Conservation (phyloP, 345 rosid genomes). For the Populus tremula region DNA sequence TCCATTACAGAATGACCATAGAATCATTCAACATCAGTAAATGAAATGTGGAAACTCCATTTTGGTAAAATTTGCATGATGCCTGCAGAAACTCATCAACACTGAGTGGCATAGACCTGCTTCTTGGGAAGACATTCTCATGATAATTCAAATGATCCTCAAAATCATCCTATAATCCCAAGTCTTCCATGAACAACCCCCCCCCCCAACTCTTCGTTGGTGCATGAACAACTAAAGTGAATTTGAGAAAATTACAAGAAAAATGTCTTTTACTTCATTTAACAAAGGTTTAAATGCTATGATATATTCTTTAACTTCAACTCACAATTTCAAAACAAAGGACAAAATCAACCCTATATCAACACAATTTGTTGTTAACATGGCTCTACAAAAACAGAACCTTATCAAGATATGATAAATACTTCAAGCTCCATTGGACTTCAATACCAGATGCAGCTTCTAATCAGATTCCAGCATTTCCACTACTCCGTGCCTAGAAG, state of each 20-base stretch:
- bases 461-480: conserved; percentile 4
- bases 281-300: background rate
- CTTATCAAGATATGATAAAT: background rate
- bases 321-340: background rate
- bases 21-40: background rate
- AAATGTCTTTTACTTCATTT: background rate
- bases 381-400: background rate
- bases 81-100: background rate
- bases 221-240: background rate
- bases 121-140: background rate
- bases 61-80: background rate
- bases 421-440: background rate
- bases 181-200: background rate
- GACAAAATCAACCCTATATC: background rate
- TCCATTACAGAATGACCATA: background rate
- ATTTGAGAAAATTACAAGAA: background rate
- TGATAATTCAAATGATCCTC: background rate
- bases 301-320: background rate
- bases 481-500: conserved; percentile 26
- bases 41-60: background rate
- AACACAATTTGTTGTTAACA: background rate
- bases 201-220: background rate
- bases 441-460: background rate
- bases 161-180: background rate
- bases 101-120: background rate